These are phyloP conservation scores for Aspergillus latus DNA, from an alignment of 2,329 filamentous ascomycete genomes.

Conservation along the genomic window DNA sequence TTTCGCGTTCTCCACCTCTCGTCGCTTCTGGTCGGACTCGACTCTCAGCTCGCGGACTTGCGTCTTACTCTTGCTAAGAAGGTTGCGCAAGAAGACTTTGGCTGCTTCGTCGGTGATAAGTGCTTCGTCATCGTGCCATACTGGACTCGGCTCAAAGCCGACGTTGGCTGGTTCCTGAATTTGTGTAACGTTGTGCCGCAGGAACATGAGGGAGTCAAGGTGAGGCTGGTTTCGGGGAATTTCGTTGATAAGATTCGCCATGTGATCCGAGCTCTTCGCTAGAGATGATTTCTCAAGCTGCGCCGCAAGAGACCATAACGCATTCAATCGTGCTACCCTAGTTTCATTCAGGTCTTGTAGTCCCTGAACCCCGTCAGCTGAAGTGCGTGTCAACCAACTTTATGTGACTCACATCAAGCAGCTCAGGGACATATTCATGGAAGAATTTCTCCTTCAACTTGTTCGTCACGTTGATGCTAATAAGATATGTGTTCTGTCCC, in stretches of 20 bases:
- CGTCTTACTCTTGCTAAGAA: constrained; percentile 84
- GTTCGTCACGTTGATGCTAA: constrained; percentile 94
- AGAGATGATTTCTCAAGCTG: constrained; percentile 78
- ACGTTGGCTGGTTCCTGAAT: constrained; percentile 86
- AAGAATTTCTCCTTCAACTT: constrained; percentile 98
- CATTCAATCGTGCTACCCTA: constrained; percentile 77
- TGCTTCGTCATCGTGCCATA: constrained; percentile 90
- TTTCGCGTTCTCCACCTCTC: constrained; percentile 79
- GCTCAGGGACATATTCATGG: constrained; percentile 90
- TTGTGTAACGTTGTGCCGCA: constrained; percentile 79
- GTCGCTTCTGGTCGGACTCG: constrained; percentile 80
- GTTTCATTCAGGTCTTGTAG: constrained; percentile 93
- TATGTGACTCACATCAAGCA: constrained; percentile 69
- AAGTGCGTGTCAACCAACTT: neutral
- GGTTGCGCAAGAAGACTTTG: constrained; percentile 87
- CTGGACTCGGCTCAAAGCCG: constrained; percentile 86
- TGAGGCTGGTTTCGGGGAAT: constrained; percentile 84
- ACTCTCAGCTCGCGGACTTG: constrained; percentile 76
- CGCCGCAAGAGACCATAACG: constrained; percentile 78
- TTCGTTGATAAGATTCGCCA: constrained; percentile 73
- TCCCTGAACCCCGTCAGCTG: constrained; percentile 43
- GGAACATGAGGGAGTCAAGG: constrained; percentile 97
- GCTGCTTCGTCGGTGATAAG: constrained; percentile 86
- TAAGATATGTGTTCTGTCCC: constrained; percentile 82
- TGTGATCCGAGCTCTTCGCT: constrained; percentile 67